phyloP scores from a whole-genome alignment of 2,329 filamentous ascomycete genomes.

The Phoma sp. region DNA sequence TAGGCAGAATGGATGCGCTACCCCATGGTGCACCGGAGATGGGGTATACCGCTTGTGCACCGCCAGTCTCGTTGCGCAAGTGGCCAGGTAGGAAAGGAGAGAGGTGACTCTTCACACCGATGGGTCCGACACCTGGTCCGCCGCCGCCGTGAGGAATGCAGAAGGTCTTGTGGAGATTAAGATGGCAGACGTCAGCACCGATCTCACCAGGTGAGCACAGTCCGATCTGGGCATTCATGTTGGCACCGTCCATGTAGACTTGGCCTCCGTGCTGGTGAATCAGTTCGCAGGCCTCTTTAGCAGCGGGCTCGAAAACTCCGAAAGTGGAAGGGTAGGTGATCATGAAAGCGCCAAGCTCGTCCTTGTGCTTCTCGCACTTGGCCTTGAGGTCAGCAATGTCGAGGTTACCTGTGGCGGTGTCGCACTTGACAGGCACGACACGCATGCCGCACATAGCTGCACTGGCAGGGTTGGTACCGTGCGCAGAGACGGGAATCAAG shows the following conservation, averaged over 20 bases:
- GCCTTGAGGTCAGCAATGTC: slow-evolving; percentile 83
- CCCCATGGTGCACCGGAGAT: slow-evolving; percentile 86
- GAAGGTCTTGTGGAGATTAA: slow-evolving; percentile 98
- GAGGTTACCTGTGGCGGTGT: slow-evolving; percentile 84
- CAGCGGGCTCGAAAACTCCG: slow-evolving; percentile 89
- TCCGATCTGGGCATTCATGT: slow-evolving; percentile 98
- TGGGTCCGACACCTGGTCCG: slow-evolving; percentile 90
- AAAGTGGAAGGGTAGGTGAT: slow-evolving; percentile 95
- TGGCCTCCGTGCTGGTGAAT: slow-evolving; percentile 89
- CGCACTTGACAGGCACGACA: slow-evolving; percentile 90
- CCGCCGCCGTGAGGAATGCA: slow-evolving; percentile 97
- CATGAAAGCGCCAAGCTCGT: slow-evolving; percentile 91
- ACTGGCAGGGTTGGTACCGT: slow-evolving; percentile 94
- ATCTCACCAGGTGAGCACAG: slow-evolving; percentile 94
- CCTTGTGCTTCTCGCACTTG: slow-evolving; percentile 87
- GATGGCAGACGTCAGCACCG: slow-evolving; percentile 93
- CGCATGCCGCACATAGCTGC: slow-evolving; percentile 96
- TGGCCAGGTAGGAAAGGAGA: slow-evolving; percentile 77
- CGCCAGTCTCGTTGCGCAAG: slow-evolving; percentile 64
- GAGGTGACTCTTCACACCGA: slow-evolving; percentile 86
- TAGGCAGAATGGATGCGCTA: slow-evolving; percentile 89
- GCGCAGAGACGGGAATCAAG: slow-evolving; percentile 91
- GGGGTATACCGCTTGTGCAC: slow-evolving; percentile 67
- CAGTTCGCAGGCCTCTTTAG: slow-evolving; percentile 83
- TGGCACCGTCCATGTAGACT: slow-evolving; percentile 98